Conservation (phyloP, 768 basidiomycete species). For the Thelephora aurantiotincta region DNA sequence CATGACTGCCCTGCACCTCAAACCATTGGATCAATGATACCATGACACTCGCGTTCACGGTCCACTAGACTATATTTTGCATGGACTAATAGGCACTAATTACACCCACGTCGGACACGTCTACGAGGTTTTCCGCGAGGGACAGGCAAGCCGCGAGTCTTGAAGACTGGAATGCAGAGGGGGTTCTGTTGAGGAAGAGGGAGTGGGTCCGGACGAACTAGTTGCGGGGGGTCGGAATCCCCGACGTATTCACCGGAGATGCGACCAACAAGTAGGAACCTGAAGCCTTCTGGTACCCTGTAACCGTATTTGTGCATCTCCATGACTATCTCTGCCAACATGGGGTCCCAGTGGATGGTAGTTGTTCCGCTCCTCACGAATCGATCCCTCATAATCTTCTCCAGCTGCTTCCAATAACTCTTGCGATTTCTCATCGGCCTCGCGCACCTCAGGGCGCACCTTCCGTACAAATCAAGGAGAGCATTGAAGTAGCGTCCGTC, state of each 20-base stretch:
- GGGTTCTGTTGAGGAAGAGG: conserved; percentile 5
- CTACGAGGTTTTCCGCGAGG: conserved; percentile 6
- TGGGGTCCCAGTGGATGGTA: conserved; percentile 17
- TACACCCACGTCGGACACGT: conserved; percentile 8
- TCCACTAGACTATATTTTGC: not conserved
- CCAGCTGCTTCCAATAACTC: conserved; percentile 16
- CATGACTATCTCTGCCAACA: conserved; percentile 22
- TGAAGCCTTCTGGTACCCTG: conserved; percentile 25
- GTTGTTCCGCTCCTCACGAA: conserved; percentile 16
- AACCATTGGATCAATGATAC: conserved; percentile 16
- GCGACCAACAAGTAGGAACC: conserved; percentile 25
- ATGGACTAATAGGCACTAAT: not conserved
- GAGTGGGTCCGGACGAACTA: not conserved
- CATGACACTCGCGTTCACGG: not conserved
- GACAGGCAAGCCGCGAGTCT: conserved; percentile 22
- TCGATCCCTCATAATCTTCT: conserved; percentile 13
- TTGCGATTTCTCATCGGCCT: conserved; percentile 10
- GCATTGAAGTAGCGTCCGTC: conserved; percentile 64
- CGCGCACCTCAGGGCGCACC: conserved; percentile 4
- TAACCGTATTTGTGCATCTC: conserved; percentile 27
- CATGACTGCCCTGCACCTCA: conserved; percentile 29
- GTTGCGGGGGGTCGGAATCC: not conserved
- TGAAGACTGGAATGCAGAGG: conserved; percentile 14
- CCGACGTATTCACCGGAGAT: not conserved
- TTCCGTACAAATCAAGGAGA: conserved; percentile 26